Conservation (phyloP, 2,329 filamentous ascomycete species). For the Aureobasidium pullulans region DNA sequence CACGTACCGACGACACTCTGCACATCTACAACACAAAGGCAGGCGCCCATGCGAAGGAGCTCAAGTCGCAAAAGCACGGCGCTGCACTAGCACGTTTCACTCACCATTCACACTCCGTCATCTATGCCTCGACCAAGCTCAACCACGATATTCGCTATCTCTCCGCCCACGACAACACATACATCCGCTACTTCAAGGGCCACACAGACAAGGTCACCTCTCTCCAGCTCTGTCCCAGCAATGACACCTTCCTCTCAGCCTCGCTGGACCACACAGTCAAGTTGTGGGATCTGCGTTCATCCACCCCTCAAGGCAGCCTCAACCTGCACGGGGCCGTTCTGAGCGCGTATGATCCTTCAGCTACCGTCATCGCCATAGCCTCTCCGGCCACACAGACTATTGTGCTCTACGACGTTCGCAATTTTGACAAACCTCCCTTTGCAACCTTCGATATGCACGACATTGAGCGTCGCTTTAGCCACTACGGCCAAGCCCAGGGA, state of each 20-base stretch:
- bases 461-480: constrained; percentile 49
- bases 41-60: constrained; percentile 78
- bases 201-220: constrained; percentile 80
- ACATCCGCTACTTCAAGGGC: constrained; percentile 91
- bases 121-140: constrained; percentile 93
- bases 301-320: constrained; percentile 71
- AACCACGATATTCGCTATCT: constrained; percentile 85
- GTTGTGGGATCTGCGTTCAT: constrained; percentile 79
- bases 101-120: constrained; percentile 80
- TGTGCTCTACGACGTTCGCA: constrained; percentile 85
- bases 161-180: constrained; percentile 90
- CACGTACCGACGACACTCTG: constrained; percentile 88
- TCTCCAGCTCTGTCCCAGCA: constrained; percentile 74
- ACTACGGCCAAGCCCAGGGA: constrained; percentile 37
- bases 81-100: constrained; percentile 92
- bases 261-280: constrained; percentile 84
- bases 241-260: constrained; percentile 87
- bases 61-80: constrained; percentile 94
- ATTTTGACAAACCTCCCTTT: constrained; percentile 89
- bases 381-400: constrained; percentile 72
- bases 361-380: constrained; percentile 82
- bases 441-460: constrained; percentile 73
- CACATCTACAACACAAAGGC: constrained; percentile 93
- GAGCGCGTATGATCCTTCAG: constrained; percentile 84
- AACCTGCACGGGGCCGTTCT: constrained; percentile 76